phyloP scores from a whole-genome alignment of 2,329 filamentous ascomycete species.

The Hypoxylon sp. region DNA sequence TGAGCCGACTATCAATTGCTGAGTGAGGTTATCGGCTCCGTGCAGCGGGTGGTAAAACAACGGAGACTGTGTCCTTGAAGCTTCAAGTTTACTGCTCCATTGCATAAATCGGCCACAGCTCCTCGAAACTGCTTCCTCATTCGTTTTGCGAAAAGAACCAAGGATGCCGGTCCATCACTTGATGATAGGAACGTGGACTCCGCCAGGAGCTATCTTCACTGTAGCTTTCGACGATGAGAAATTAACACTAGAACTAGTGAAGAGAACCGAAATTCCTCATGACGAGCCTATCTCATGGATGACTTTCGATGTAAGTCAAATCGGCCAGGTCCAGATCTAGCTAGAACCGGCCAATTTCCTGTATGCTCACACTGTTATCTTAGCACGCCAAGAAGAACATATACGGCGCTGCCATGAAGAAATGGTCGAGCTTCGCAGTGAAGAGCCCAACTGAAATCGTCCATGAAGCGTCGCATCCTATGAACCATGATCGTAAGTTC shows the following conservation, averaged over 20 bases:
- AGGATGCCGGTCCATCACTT: constrained; percentile 86
- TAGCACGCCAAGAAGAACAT: constrained; percentile 87
- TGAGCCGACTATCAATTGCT: background rate
- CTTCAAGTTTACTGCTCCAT: constrained; percentile 2
- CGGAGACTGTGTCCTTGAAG: background rate
- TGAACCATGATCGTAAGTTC: constrained; percentile 80
- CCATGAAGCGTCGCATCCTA: constrained; percentile 80
- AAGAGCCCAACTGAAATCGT: constrained; percentile 81
- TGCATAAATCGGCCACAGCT: constrained; percentile 4
- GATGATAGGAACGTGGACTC: constrained; percentile 94
- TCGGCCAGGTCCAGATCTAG: constrained; percentile 1
- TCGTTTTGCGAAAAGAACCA: constrained; percentile 47
- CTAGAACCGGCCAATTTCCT: constrained; percentile 7
- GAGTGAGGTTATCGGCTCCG: constrained; percentile 8
- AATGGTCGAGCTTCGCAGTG: constrained; percentile 87
- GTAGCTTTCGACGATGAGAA: constrained; percentile 89
- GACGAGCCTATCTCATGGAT: constrained; percentile 96
- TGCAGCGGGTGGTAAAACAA: constrained; percentile 6
- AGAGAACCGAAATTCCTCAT: constrained; percentile 83
- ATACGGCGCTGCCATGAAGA: constrained; percentile 94
- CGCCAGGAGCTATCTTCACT: constrained; percentile 90
- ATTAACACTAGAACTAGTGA: constrained; percentile 80
- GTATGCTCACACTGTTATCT: constrained; percentile 40
- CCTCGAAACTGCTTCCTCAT: constrained; percentile 7
- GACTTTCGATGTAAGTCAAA: constrained; percentile 82